Conservation (phyloP, 225 moss, liverwort and hornwort genomes). For the Takakia lepidozioides region DNA sequence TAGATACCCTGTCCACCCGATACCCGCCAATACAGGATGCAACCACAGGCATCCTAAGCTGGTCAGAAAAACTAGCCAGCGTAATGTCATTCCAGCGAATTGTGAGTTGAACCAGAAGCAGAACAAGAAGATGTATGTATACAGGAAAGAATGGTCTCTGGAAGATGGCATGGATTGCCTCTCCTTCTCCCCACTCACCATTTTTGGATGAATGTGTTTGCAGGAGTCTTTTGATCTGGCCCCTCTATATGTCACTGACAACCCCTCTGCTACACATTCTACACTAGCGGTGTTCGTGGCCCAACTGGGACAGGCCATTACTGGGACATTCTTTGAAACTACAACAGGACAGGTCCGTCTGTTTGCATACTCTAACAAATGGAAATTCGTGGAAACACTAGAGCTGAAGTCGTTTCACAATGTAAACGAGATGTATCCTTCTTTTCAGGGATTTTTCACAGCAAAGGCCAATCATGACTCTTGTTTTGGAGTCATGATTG, state of each 20-base stretch:
- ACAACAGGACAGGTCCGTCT: conserved; percentile 41
- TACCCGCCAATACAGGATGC: too few species aligned
- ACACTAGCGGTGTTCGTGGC: conserved; percentile 37
- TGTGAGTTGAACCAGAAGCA: too few species aligned
- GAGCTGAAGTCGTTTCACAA: too few species aligned
- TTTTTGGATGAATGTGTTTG: conserved; percentile 15
- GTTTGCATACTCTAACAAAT: too few species aligned
- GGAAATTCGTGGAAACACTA: too few species aligned
- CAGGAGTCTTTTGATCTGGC: conserved; percentile 58
- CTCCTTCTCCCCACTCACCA: background rate
- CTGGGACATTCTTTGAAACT: conserved; percentile 44
- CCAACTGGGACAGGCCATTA: conserved; percentile 49
- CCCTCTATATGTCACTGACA: conserved; percentile 43
- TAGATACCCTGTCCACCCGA: too few species aligned
- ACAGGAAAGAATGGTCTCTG: background rate
- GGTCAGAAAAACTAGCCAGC: too few species aligned
- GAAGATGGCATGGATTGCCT: background rate
- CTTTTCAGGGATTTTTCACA: conserved; percentile 18
- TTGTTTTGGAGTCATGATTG: background rate
- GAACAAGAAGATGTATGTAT: too few species aligned
- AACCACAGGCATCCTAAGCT: too few species aligned
- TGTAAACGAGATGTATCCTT: conserved; percentile 10
- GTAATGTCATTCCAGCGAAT: too few species aligned
- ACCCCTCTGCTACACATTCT: conserved; percentile 19
- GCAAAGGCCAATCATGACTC: background rate